phyloP scores from a whole-genome alignment of 805 yeast genomes.

The Candida boidinii region DNA sequence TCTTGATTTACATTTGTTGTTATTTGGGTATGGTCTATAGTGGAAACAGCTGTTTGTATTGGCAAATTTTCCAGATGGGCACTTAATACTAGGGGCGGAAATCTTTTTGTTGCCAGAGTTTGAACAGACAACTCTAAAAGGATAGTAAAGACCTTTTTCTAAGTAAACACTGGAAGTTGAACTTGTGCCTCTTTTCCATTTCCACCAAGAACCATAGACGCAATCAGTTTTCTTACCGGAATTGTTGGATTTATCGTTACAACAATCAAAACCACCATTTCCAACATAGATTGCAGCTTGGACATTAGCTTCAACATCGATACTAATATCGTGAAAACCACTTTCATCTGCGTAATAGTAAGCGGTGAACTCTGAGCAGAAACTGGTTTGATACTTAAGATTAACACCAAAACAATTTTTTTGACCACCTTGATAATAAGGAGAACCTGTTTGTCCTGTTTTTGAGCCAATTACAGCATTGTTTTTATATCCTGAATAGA shows the following conservation, averaged over 20 bases:
- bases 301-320: slow-evolving; percentile 21
- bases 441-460: too few species aligned
- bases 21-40: background rate
- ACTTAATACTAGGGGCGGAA: slow-evolving; percentile 5
- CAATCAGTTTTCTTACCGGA: too few species aligned
- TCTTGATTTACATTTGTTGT: background rate
- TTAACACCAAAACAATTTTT: too few species aligned
- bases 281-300: too few species aligned
- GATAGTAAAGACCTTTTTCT: slow-evolving; percentile 9
- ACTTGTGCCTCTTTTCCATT: background rate
- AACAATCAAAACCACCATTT: slow-evolving; percentile 23
- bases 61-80: slow-evolving; percentile 6
- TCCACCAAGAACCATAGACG: too few species aligned
- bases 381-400: too few species aligned
- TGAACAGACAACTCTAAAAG: slow-evolving; percentile 11
- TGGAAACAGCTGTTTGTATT: background rate
- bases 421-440: too few species aligned
- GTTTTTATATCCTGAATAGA: too few species aligned
- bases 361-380: slow-evolving; percentile 15
- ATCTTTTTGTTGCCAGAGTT: slow-evolving; percentile 6
- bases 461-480: too few species aligned
- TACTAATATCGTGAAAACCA: slow-evolving; percentile 12
- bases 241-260: slow-evolving; percentile 8
- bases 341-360: slow-evolving; percentile 18
- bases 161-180: slow-evolving; percentile 1